Conservation (phyloP, 2,329 filamentous ascomycete genomes). For the Aureobasidium sp. region DNA sequence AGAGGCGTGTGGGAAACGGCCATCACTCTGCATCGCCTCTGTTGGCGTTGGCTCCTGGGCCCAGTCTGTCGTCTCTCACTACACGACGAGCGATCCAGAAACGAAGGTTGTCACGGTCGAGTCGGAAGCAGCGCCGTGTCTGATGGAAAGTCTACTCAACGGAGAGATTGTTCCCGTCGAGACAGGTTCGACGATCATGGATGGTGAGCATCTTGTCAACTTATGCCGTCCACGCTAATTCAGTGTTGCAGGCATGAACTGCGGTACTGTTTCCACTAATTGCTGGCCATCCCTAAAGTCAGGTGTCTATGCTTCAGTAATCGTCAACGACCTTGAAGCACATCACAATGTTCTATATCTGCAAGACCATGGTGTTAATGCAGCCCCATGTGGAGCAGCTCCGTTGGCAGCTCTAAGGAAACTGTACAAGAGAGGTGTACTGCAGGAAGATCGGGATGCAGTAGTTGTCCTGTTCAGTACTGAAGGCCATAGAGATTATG, state of each 20-base stretch:
- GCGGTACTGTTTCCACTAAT: conserved; percentile 57
- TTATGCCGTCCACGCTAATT: background rate
- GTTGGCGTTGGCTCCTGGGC: conserved; percentile 68
- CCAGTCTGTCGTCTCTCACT: conserved; percentile 59
- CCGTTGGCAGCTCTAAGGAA: conserved; percentile 48
- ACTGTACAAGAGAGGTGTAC: conserved; percentile 31
- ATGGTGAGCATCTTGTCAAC: conserved; percentile 34
- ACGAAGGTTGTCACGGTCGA: conserved; percentile 57
- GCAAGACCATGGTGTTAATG: conserved; percentile 36
- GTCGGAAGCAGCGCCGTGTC: conserved; percentile 55
- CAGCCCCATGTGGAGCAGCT: conserved; percentile 57
- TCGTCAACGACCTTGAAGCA: conserved; percentile 54
- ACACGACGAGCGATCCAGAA: conserved; percentile 35
- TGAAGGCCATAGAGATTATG: conserved; percentile 52
- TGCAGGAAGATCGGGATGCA: conserved; percentile 31
- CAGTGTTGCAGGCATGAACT: conserved; percentile 45
- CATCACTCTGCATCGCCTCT: conserved; percentile 50
- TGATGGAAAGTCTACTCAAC: conserved; percentile 44
- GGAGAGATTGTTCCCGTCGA: conserved; percentile 42
- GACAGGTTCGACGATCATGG: conserved; percentile 61
- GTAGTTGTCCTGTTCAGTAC: conserved; percentile 60
- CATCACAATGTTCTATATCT: conserved; percentile 53
- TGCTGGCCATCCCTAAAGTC: conserved; percentile 54
- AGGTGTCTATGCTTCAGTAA: conserved; percentile 53
- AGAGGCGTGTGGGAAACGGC: conserved; percentile 21